These are phyloP conservation scores for Globisporangium carolinianum DNA, from an alignment of 352 stramenopile species.

Conservation along the genomic window DNA sequence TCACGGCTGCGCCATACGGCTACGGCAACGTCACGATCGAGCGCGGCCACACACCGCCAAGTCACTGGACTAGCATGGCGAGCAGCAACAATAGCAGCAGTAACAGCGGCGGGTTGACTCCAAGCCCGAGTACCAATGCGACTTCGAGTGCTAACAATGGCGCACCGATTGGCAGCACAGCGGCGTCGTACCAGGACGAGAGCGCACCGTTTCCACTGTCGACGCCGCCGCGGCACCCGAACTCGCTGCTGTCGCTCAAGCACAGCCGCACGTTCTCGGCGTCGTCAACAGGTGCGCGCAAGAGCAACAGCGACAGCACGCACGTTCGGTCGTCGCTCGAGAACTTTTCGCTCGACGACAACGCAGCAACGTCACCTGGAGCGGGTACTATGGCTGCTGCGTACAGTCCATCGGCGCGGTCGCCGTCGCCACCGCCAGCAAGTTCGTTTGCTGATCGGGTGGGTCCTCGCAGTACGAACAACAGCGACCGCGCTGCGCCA, in stretches of 20 bases:
- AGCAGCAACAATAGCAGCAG: no score
- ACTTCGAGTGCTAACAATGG: constrained; percentile 7
- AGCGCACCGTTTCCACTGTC: constrained; percentile 33
- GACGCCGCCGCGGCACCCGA: constrained; percentile 66
- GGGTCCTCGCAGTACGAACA: not conserved
- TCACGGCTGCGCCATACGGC: constrained; percentile 60
- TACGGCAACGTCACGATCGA: constrained; percentile 76
- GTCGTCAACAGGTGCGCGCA: constrained; percentile 13
- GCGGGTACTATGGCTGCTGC: not conserved
- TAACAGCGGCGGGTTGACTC: no score
- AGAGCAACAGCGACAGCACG: constrained; percentile 19
- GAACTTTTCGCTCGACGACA: constrained; percentile 56
- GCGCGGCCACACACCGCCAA: constrained; percentile 12
- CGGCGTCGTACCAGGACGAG: constrained; percentile 36
- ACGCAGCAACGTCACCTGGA: not conserved
- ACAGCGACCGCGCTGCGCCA: constrained; percentile 3
- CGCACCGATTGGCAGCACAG: constrained; percentile 22
- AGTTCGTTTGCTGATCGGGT: no score
- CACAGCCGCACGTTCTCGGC: constrained; percentile 25
- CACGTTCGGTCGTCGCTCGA: constrained; percentile 40
- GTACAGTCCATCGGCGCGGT: constrained; percentile 7
- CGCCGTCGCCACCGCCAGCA: not conserved
- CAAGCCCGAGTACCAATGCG: no score
- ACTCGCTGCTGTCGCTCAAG: constrained; percentile 39
- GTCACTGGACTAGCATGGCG: constrained; percentile 15